phyloP scores from a whole-genome alignment of 352 stramenopile species.

The Pythium insidiosum region DNA sequence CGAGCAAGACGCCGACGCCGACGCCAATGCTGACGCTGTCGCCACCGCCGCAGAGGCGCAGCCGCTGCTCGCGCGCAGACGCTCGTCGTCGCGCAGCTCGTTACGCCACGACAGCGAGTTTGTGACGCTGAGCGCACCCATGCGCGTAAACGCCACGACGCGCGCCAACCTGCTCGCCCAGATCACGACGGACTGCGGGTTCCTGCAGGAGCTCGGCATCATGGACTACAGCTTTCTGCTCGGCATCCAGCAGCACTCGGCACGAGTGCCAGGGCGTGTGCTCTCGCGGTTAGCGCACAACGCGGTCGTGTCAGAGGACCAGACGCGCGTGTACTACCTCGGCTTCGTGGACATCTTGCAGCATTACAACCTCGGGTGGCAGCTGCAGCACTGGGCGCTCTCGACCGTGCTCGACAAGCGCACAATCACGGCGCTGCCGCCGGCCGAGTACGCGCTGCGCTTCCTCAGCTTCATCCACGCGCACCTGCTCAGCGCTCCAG shows the following conservation, averaged over 20 bases:
- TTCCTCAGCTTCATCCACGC: slow-evolving; percentile 85
- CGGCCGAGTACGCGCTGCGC: slow-evolving; percentile 75
- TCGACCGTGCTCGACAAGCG: slow-evolving; percentile 64
- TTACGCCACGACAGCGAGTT: slow-evolving; percentile 79
- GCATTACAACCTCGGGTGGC: slow-evolving; percentile 81
- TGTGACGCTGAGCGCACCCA: slow-evolving; percentile 48
- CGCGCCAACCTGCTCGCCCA: slow-evolving; percentile 69
- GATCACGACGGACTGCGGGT: slow-evolving; percentile 77
- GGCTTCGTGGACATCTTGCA: slow-evolving; percentile 84
- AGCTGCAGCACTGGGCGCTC: slow-evolving; percentile 74
- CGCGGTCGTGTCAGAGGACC: slow-evolving; percentile 67
- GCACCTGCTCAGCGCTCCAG: slow-evolving; percentile 62
- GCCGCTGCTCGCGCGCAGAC: slow-evolving; percentile 36
- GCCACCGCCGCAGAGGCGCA: slow-evolving; percentile 48
- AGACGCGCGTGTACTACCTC: slow-evolving; percentile 71
- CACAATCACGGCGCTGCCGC: slow-evolving; percentile 71
- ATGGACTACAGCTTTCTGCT: slow-evolving; percentile 87
- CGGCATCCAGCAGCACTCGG: slow-evolving; percentile 55
- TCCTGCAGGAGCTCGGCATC: slow-evolving; percentile 79
- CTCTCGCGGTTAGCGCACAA: slow-evolving; percentile 61
- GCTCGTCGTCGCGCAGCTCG: slow-evolving; percentile 42
- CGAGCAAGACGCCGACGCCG: too few species aligned
- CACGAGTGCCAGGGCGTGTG: slow-evolving; percentile 30
- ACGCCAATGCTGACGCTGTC: too few species aligned
- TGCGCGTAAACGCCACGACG: slow-evolving; percentile 65